Evolutionary conservation across 345 rosid genomes (phyloP).

Genomic region (Arabidopsis suecica): DNA sequence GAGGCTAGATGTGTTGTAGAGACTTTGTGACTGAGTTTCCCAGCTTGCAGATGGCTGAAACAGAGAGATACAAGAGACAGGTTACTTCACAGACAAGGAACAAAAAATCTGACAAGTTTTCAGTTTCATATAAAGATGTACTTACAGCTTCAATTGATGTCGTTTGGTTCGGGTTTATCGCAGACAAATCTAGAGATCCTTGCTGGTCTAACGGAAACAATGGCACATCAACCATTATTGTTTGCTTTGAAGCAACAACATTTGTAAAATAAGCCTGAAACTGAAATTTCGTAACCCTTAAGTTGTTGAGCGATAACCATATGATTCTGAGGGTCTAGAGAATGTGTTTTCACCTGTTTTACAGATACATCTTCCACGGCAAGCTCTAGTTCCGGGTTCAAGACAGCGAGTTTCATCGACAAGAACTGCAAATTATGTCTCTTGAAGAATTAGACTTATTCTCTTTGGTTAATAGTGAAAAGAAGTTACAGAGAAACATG

Average conservation of each 20-base stretch:
- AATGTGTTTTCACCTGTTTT: conserved; percentile 48
- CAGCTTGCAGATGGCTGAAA: conserved; percentile 50
- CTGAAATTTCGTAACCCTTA: conserved; percentile 31
- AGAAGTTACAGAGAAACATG: conserved; percentile 16
- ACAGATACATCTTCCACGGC: conserved; percentile 49
- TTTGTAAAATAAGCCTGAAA: conserved; percentile 51
- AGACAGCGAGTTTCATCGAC: conserved; percentile 81
- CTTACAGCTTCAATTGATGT: conserved; percentile 34
- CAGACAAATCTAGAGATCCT: conserved; percentile 42
- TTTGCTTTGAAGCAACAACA: conserved; percentile 39
- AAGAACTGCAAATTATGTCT: conserved; percentile 57
- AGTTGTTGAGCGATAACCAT: background rate
- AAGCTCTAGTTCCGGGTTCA: conserved; percentile 58
- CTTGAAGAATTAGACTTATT: conserved; percentile 21
- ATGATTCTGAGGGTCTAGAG: conserved; percentile 10
- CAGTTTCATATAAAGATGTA: conserved; percentile 31
- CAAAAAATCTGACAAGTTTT: background rate
- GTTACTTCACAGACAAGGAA: conserved; percentile 32
- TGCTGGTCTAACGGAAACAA: conserved; percentile 46
- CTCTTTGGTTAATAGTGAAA: background rate
- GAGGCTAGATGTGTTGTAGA: conserved; percentile 42
- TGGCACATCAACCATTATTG: conserved; percentile 45
- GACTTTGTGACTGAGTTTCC: conserved; percentile 49
- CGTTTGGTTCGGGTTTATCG: conserved; percentile 36
- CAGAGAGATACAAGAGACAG: conserved; percentile 11